These are phyloP conservation scores for Leccinum subrobustum DNA, from an alignment of 1,284 basidiomycete species.

Conservation along the genomic window DNA sequence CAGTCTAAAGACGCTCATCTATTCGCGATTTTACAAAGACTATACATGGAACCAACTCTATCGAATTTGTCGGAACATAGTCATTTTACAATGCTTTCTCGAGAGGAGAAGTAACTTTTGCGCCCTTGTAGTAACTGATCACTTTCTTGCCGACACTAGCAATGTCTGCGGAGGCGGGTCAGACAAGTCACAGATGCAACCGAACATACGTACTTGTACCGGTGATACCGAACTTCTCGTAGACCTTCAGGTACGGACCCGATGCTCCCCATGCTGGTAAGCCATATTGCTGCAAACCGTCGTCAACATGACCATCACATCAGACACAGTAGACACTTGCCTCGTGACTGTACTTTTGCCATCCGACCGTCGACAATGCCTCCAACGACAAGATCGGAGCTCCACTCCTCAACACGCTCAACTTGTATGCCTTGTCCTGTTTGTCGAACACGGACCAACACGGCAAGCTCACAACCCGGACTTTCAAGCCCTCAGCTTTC, in stretches of 20 bases:
- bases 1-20: not conserved
- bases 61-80: not conserved
- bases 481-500: slow-evolving; percentile 75
- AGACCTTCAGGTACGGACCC: slow-evolving; percentile 87
- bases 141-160: slow-evolving; percentile 83
- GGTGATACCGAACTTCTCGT: slow-evolving; percentile 87
- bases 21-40: slow-evolving; percentile 13
- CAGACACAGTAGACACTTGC: slow-evolving; percentile 28
- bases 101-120: slow-evolving; percentile 76
- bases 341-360: slow-evolving; percentile 88
- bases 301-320: slow-evolving; percentile 9
- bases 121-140: slow-evolving; percentile 83
- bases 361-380: slow-evolving; percentile 78
- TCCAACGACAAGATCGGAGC: slow-evolving; percentile 90
- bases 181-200: slow-evolving; percentile 1
- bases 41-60: slow-evolving; percentile 12
- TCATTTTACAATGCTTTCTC: slow-evolving; percentile 59
- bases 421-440: slow-evolving; percentile 78
- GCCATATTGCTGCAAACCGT: slow-evolving; percentile 64
- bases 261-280: slow-evolving; percentile 84
- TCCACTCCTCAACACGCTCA: slow-evolving; percentile 85
- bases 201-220: slow-evolving; percentile 56
- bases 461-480: slow-evolving; percentile 84
- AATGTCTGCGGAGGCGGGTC: slow-evolving; percentile 51
- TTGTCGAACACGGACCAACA: slow-evolving; percentile 90